phyloP scores from a whole-genome alignment of 495 filamentous ascomycete species.

The Oidiodendron maius region DNA sequence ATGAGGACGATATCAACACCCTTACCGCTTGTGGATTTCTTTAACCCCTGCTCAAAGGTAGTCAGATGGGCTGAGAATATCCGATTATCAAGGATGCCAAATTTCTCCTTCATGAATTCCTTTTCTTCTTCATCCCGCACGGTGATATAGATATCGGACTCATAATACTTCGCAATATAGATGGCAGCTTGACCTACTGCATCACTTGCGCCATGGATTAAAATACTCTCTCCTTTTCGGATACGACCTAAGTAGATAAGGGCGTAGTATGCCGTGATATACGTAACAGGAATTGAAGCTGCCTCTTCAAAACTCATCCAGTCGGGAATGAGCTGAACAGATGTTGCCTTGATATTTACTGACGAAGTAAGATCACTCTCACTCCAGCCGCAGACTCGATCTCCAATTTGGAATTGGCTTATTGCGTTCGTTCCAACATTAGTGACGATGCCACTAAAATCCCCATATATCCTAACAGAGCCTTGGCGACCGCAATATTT shows the following conservation, averaged over 20 bases:
- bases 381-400: not conserved
- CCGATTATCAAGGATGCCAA: conserved; percentile 36
- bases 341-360: not conserved
- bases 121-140: conserved; percentile 37
- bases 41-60: conserved; percentile 34
- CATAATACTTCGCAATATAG: conserved; percentile 66
- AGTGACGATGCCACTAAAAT: not conserved
- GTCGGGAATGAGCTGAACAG: conserved; percentile 20
- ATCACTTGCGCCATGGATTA: conserved; percentile 85
- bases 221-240: conserved; percentile 69
- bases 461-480: not conserved
- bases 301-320: conserved; percentile 28
- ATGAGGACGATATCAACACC: conserved; percentile 55
- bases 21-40: conserved; percentile 34
- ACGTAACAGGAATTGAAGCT: conserved; percentile 42
- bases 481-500: not conserved
- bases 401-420: not conserved
- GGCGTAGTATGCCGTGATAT: conserved; percentile 51
- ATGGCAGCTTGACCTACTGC: conserved; percentile 75
- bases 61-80: conserved; percentile 42
- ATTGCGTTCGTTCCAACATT: not conserved
- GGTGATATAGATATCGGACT: conserved; percentile 56
- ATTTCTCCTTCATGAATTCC: conserved; percentile 52
- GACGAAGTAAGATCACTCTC: not conserved
- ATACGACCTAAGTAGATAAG: conserved; percentile 43